Conservation (phyloP, 805 yeast species). For the Torulaspora gathmanii region DNA sequence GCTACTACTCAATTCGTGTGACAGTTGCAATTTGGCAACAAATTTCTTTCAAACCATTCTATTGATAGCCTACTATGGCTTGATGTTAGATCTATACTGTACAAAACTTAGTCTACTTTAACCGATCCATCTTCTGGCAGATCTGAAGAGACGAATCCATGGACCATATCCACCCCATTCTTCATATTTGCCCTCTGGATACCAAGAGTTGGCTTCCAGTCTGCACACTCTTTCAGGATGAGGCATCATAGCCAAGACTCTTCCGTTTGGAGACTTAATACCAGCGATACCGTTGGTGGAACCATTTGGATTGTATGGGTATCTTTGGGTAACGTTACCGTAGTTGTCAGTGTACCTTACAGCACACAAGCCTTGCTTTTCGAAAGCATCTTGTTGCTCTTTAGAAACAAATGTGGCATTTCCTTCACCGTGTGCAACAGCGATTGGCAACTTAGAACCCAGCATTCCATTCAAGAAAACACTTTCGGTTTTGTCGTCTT, state of each 20-base stretch:
- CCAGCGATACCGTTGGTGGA: conserved; percentile 93
- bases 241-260: conserved; percentile 98
- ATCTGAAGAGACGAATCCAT: conserved; percentile 88
- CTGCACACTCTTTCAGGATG: conserved; percentile 95
- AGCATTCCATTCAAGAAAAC: conserved; percentile 86
- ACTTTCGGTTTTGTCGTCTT: conserved; percentile 42
- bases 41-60: too few species aligned
- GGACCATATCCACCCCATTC: conserved; percentile 86
- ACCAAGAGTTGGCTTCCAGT: conserved; percentile 86
- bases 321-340: conserved; percentile 74
- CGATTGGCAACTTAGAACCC: conserved; percentile 92
- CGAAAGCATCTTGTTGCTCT: conserved; percentile 46
- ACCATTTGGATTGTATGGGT: conserved; percentile 96
- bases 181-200: conserved; percentile 57
- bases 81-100: conserved; percentile 1
- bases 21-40: not conserved
- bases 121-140: conserved; percentile 92
- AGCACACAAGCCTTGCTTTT: conserved; percentile 51
- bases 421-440: conserved; percentile 99
- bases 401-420: conserved; percentile 63
- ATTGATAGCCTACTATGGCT: not conserved
- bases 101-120: conserved; percentile 8
- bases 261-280: conserved; percentile 81
- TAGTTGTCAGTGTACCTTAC: conserved; percentile 87
- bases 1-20: not conserved